phyloP scores from a whole-genome alignment of 139 green algal species.

The Gonium pectorale region DNA sequence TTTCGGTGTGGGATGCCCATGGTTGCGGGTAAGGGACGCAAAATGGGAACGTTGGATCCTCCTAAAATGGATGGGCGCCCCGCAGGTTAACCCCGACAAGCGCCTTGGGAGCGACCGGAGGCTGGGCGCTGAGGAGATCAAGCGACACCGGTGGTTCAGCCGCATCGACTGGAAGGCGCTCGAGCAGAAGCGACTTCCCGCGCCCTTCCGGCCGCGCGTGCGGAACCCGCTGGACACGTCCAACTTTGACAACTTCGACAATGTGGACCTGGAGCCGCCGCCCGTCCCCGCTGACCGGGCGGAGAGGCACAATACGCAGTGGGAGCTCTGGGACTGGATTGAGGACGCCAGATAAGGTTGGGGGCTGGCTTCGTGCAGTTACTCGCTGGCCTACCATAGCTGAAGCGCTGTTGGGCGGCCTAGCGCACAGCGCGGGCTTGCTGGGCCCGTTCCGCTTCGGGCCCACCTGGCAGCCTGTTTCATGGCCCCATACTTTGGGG shows the following conservation, averaged over 20 bases:
- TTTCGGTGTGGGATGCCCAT: too few species aligned
- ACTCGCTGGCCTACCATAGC: too few species aligned
- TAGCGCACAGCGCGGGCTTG: too few species aligned
- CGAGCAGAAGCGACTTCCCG: constrained; percentile 59
- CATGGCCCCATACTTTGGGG: too few species aligned
- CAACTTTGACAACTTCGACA: constrained; percentile 84
- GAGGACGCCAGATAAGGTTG: constrained; percentile 30
- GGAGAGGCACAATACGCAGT: constrained; percentile 57
- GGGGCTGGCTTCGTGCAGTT: too few species aligned
- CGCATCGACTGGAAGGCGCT: constrained; percentile 76
- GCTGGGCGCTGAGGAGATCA: constrained; percentile 72
- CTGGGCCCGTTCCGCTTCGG: too few species aligned
- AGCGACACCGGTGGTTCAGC: constrained; percentile 77
- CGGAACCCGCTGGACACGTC: constrained; percentile 75
- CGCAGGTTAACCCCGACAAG: constrained; percentile 78
- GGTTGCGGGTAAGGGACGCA: too few species aligned
- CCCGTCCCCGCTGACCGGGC: constrained; percentile 41
- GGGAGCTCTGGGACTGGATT: constrained; percentile 70
- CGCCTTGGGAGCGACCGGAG: constrained; percentile 68
- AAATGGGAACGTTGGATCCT: too few species aligned
- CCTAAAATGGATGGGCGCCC: too few species aligned
- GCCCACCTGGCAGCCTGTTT: too few species aligned
- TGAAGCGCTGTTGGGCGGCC: too few species aligned
- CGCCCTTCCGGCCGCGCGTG: constrained; percentile 67
- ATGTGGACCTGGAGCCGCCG: constrained; percentile 54